Conservation (phyloP, 179 eudicot species). For the Silene noctiflora region DNA sequence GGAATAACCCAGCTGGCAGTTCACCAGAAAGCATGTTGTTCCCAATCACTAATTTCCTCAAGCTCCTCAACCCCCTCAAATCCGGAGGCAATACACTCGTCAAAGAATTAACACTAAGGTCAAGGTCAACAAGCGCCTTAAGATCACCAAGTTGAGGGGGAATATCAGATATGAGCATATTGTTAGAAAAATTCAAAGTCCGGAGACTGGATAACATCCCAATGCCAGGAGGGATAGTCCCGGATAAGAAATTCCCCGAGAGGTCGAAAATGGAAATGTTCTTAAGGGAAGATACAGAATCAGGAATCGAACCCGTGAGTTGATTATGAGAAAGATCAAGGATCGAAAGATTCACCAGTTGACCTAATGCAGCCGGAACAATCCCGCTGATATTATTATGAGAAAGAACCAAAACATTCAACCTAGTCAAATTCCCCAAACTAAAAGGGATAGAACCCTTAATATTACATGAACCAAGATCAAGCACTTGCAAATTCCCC, state of each 20-base stretch:
- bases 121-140: slow-evolving; percentile 52
- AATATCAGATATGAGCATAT: slow-evolving; percentile 42
- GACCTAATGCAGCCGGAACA: slow-evolving; percentile 65
- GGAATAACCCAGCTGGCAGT: slow-evolving; percentile 55
- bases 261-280: slow-evolving; percentile 55
- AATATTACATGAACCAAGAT: slow-evolving; percentile 69
- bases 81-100: slow-evolving; percentile 50
- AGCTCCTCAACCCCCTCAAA: slow-evolving; percentile 53
- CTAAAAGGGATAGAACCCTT: slow-evolving; percentile 60
- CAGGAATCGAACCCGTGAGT: slow-evolving; percentile 61
- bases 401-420: slow-evolving; percentile 50
- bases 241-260: slow-evolving; percentile 56
- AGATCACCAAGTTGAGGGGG: slow-evolving; percentile 70
- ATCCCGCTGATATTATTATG: slow-evolving; percentile 54
- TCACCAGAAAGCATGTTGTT: slow-evolving; percentile 55
- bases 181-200: slow-evolving; percentile 49
- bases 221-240: slow-evolving; percentile 50
- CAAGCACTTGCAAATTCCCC: slow-evolving; percentile 59
- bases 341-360: slow-evolving; percentile 46
- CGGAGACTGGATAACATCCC: slow-evolving; percentile 48
- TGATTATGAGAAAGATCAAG: slow-evolving; percentile 77
- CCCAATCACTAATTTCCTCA: slow-evolving; percentile 54
- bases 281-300: slow-evolving; percentile 40
- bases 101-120: slow-evolving; percentile 53
- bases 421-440: slow-evolving; percentile 61